phyloP scores from a whole-genome alignment of 1,284 basidiomycete species.

The Malassezia obtusa region DNA sequence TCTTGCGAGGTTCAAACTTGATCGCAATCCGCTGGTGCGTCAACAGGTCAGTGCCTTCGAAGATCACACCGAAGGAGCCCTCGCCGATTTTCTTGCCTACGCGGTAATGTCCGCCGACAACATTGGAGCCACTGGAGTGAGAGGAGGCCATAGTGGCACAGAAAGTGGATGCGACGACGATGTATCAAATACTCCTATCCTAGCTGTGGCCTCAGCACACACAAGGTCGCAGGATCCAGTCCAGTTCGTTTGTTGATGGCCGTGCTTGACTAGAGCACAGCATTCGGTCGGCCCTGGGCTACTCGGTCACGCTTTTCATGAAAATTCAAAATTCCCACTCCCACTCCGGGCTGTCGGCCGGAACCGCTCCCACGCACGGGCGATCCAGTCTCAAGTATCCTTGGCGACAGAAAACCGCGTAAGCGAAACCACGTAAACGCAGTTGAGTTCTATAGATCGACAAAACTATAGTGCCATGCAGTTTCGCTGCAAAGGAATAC shows the following conservation, averaged over 20 bases:
- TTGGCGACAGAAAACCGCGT: no score
- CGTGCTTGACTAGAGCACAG: background rate
- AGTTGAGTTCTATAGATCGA: no score
- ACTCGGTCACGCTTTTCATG: background rate
- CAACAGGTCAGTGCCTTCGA: conserved; percentile 86
- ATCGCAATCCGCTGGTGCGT: conserved; percentile 93
- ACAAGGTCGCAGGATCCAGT: background rate
- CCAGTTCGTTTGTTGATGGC: conserved; percentile 3
- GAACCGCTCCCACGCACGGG: background rate
- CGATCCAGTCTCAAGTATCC: no score
- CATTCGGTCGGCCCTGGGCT: background rate
- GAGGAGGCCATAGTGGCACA: conserved; percentile 28
- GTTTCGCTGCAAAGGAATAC: no score
- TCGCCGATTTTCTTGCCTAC: conserved; percentile 64
- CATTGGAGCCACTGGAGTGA: conserved; percentile 43
- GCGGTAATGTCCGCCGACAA: conserved; percentile 61
- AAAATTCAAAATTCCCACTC: background rate
- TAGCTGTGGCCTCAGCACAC: background rate
- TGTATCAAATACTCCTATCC: conserved; percentile 15
- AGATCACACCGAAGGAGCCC: conserved; percentile 84
- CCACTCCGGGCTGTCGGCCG: background rate
- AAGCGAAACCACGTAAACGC: no score
- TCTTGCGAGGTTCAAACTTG: conserved; percentile 96
- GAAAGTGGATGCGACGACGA: background rate
- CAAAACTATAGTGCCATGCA: no score